Base-by-base conservation (phyloP, 495 filamentous ascomycete species). In the Talaromyces stipitatus region DNA sequence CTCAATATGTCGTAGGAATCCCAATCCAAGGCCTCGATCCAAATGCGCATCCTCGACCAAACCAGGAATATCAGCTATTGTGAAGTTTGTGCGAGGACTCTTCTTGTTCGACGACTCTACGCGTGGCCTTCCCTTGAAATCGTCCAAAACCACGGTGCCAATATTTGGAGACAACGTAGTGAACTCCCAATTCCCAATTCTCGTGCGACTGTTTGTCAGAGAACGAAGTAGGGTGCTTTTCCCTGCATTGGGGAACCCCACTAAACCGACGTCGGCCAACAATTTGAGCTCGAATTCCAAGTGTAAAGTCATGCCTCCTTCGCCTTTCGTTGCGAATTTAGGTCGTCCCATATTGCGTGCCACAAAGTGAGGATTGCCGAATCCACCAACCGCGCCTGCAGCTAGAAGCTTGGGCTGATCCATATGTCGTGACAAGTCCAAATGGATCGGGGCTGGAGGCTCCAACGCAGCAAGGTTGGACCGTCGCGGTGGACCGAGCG, bases 171-270 rank as follows among this genome's bases (percentile, higher is more conserved):
- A 85, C 5, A 98, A 77, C 0, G 94, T 98, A 4, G 94, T 98
- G 65, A 98, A 98, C 18, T 90, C 94, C 94, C 94, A 98, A 64
- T 90, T 82, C 22, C 94, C 94, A 26, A 98, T 86, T 14, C 95
- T 83, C 2, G 95, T 87, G 46, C 89, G 83, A 69, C 89, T 91
- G 61, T 88, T 86, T 61, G 82, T 95, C 61, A 98, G 71, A 1
- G 92, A 86, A 46, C 94, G 86, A 4, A 97, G 81, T 7, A 98
- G 79, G 0, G 95, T 97, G 66, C 88, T 94, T 68, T 98, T 98
- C 11, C 94, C 94, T 2, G 95, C 94, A 68, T 98, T 98, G 0
- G 94, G 95, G 50, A 96, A 81, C 1, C 94, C 94, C 24, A 98
- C 94, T 9, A 98, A 76, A 1, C 92, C 94, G 16, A 98, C 86